phyloP scores from a whole-genome alignment of 1,139 yeast genomes.

The Yamadazyma siamensis region DNA sequence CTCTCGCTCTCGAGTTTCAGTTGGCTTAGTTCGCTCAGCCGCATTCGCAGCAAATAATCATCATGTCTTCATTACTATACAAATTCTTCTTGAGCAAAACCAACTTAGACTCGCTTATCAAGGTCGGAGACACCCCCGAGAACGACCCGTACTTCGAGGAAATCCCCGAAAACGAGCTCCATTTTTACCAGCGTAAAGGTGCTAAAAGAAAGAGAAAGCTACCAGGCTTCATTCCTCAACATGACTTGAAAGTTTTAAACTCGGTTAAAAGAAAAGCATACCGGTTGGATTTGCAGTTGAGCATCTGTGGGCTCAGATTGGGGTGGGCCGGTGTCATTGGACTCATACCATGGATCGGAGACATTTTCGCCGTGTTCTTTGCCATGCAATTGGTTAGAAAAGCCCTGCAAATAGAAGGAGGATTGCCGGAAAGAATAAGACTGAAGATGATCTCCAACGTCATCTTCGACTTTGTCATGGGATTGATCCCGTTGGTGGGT shows the following conservation, averaged over 20 bases:
- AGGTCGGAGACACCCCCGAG: constrained; percentile 22
- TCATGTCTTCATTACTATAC: constrained; percentile 24
- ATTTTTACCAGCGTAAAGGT: constrained; percentile 45
- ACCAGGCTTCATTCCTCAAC: constrained; percentile 53
- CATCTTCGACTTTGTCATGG: constrained; percentile 61
- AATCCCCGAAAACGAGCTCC: constrained; percentile 45
- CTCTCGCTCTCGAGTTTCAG: too few species aligned
- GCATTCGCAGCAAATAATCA: too few species aligned
- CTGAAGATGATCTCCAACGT: constrained; percentile 60
- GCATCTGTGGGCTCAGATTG: constrained; percentile 58
- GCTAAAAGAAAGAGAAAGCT: constrained; percentile 44
- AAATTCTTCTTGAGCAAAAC: constrained; percentile 37
- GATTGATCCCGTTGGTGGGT: constrained; percentile 73
- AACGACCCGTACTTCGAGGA: constrained; percentile 49
- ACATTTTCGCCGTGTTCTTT: constrained; percentile 45
- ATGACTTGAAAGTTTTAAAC: constrained; percentile 51
- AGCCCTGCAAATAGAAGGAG: constrained; percentile 61
- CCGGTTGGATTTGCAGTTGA: constrained; percentile 59
- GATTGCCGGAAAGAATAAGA: constrained; percentile 50
- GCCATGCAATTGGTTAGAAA: constrained; percentile 48
- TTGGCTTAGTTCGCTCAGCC: too few species aligned
- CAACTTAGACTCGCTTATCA: constrained; percentile 31
- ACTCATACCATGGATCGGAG: constrained; percentile 64
- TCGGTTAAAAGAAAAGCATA: constrained; percentile 61
- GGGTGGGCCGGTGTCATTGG: constrained; percentile 79